Evolutionary conservation across 208 protist genomes (phyloP).

Genomic region (Crithidia thermophila): DNA sequence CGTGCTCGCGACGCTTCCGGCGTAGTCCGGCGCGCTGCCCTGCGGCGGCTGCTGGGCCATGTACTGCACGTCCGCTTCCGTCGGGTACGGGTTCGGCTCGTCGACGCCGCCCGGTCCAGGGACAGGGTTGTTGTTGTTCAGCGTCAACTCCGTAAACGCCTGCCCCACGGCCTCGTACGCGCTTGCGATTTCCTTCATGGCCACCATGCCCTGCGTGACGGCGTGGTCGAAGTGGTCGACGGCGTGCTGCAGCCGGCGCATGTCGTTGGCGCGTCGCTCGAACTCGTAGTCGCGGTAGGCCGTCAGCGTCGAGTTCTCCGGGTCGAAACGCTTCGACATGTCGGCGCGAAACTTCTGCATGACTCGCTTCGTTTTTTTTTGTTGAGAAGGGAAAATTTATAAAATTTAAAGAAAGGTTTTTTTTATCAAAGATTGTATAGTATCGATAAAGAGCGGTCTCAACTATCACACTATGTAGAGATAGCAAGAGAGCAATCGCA

Average conservation of each 20-base stretch:
- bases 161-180: slow-evolving; percentile 62
- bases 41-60: slow-evolving; percentile 20
- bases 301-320: slow-evolving; percentile 27
- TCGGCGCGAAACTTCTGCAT: slow-evolving; percentile 36
- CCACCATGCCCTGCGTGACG: slow-evolving; percentile 56
- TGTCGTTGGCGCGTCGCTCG: slow-evolving; percentile 46
- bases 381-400: neutral
- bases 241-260: slow-evolving; percentile 43
- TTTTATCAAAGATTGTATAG: no score
- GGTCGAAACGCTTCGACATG: slow-evolving; percentile 28
- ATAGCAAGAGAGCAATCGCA: neutral
- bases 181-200: slow-evolving; percentile 71
- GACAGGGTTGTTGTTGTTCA: slow-evolving; percentile 33
- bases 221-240: slow-evolving; percentile 58
- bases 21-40: slow-evolving; percentile 19
- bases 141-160: slow-evolving; percentile 60
- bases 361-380: slow-evolving; percentile 1
- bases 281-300: slow-evolving; percentile 61
- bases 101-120: slow-evolving; percentile 8
- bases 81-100: slow-evolving; percentile 36
- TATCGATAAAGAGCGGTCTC: neutral
- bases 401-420: no score
- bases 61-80: slow-evolving; percentile 29
- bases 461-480: slow-evolving; percentile 1
- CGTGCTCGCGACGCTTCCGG: slow-evolving; percentile 34